Base-by-base conservation (phyloP, 352 stramenopile genomes). In the Globisporangium mamillatum region DNA sequence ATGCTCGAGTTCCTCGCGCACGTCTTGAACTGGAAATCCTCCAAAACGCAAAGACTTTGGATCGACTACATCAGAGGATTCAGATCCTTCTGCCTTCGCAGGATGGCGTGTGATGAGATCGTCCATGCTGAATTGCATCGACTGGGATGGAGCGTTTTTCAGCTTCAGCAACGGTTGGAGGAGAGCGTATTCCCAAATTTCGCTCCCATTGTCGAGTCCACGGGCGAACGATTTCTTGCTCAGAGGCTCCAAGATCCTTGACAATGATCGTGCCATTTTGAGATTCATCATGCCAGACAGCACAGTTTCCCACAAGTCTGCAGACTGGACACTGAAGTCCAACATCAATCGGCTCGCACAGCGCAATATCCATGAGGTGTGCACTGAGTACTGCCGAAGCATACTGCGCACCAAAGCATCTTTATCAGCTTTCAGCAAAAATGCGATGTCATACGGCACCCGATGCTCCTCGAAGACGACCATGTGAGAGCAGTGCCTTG, bases 391-490 rank as follows among this genome's bases (percentile, higher is more conserved):
- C 64, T 82, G 71, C 50, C 79, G 75, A 44, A 89, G 72, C 50
- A 89, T 67, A 66, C 79, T 82, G 38, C 75, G 74, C 16, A 71
- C 70, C 1, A 91, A 63, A 0, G 73, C 60, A 50, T 76, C 77
- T 66, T 91, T 91, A 24, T 89, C 67, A 25, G 68, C 73, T 36
- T 76, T 74, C 34, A 88, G n/a, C 32, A 88, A 73, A 36, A 67
- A 71, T 14, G 27, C 12, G 29, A 86, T 72, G 56, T 88, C 78
- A 25, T 80, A 77, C 4, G 81, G 82, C 36, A 85, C 71, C 10
- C 76, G 79, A 25, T 82, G 78, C 50, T 87, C 82, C 68, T 91
- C 82, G 65, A 91, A 82, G 12, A 29, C 32, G 14, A 84, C 53
- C 75, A 89, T 78, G 34, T 88, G 75, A 2, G 61, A 67, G 24